These are phyloP conservation scores for Pichia inconspicua DNA, from an alignment of 1,139 yeast species.

Conservation along the genomic window DNA sequence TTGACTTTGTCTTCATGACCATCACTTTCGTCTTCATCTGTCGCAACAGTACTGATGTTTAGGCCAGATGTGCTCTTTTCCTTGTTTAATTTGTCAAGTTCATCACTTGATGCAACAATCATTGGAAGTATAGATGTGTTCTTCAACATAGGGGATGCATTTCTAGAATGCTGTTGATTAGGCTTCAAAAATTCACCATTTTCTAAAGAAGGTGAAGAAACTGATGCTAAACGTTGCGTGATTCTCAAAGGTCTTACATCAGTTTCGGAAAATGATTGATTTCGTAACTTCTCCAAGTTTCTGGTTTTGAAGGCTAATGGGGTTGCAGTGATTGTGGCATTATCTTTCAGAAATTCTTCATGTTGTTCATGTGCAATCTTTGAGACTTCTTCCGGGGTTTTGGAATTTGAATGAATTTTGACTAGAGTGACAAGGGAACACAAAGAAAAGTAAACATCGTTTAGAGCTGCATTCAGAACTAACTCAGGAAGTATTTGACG, in stretches of 20 bases:
- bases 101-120: conserved; percentile 8
- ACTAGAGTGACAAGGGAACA: conserved; percentile 59
- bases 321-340: conserved; percentile 7
- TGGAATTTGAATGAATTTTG: conserved; percentile 35
- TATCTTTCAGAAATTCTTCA: conserved; percentile 3
- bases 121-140: conserved; percentile 10
- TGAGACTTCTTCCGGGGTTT: not conserved
- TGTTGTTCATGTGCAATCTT: not conserved
- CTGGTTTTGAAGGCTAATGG: conserved; percentile 9
- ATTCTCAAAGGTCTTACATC: conserved; percentile 54
- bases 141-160: conserved; percentile 9
- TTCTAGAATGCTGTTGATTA: conserved; percentile 3
- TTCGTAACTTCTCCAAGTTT: not conserved
- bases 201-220: conserved; percentile 1
- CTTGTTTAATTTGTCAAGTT: not conserved
- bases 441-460: conserved; percentile 66
- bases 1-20: not conserved
- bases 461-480: conserved; percentile 68
- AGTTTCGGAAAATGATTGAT: conserved; percentile 21
- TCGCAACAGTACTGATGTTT: conserved; percentile 19
- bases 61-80: conserved; percentile 10
- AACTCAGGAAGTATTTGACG: conserved; percentile 60
- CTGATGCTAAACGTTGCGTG: conserved; percentile 36
- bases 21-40: not conserved
- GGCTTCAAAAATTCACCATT: conserved; percentile 4